Conservation (phyloP, 2,329 filamentous ascomycete species). For the Lachnellula occidentalis region DNA sequence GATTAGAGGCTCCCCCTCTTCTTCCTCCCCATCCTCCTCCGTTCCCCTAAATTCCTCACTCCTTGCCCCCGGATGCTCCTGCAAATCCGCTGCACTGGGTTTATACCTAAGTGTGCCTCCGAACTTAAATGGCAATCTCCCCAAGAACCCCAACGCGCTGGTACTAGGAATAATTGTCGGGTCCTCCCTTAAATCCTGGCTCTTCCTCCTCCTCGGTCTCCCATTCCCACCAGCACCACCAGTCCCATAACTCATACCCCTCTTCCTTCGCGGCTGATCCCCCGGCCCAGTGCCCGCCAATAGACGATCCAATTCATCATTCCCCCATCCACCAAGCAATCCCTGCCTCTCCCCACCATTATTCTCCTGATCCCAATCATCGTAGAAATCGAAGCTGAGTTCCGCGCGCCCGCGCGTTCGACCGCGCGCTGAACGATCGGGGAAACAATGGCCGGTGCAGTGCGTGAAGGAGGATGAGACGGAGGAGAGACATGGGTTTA, state of each 20-base stretch:
- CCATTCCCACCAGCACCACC: constrained; percentile 39
- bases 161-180: constrained; percentile 88
- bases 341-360: constrained; percentile 41
- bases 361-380: constrained; percentile 74
- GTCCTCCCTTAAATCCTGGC: constrained; percentile 46
- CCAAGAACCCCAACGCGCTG: constrained; percentile 78
- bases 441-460: constrained; percentile 65
- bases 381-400: constrained; percentile 92
- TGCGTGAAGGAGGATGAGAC: constrained; percentile 63
- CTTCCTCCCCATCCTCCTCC: constrained; percentile 35
- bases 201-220: constrained; percentile 45
- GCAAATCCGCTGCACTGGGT: constrained; percentile 83
- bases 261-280: constrained; percentile 59
- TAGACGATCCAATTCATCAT: constrained; percentile 79
- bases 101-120: constrained; percentile 80
- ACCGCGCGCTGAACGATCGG: constrained; percentile 67
- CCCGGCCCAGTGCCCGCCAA: constrained; percentile 61
- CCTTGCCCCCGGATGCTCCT: constrained; percentile 66
- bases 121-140: constrained; percentile 77
- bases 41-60: constrained; percentile 20
- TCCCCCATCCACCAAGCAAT: constrained; percentile 67
- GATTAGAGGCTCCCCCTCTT: constrained; percentile 68
- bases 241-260: constrained; percentile 87
- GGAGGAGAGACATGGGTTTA: constrained; percentile 72
- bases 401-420: constrained; percentile 61